Evolutionary conservation across 352 stramenopile genomes (phyloP).

Genomic region (Plasmopara muralis): DNA sequence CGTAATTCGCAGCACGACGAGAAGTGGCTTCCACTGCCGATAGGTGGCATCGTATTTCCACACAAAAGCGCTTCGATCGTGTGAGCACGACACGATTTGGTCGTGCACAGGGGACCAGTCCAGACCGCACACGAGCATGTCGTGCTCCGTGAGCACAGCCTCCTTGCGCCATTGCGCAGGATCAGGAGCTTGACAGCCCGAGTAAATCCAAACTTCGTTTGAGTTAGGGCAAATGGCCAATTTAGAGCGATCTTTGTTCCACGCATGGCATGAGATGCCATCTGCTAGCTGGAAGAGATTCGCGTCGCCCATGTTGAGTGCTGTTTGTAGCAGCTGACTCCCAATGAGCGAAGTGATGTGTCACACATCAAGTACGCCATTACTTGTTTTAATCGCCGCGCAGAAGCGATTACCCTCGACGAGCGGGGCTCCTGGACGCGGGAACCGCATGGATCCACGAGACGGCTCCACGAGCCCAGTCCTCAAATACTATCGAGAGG

Average conservation of each 20-base stretch:
- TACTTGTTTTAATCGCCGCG: constrained; percentile 10
- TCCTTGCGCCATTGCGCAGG: constrained; percentile 79
- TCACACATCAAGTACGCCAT: constrained; percentile 8
- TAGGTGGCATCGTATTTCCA: constrained; percentile 88
- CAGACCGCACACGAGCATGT: constrained; percentile 89
- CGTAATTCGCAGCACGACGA: constrained; percentile 89
- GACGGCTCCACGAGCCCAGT: constrained; percentile 9
- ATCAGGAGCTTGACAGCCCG: constrained; percentile 69
- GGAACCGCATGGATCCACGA: constrained; percentile 21
- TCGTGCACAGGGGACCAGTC: constrained; percentile 92
- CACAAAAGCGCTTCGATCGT: constrained; percentile 93
- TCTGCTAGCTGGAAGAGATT: constrained; percentile 72
- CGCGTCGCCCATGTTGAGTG: constrained; percentile 34
- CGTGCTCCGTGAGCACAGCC: constrained; percentile 85
- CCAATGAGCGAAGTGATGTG: constrained; percentile 4
- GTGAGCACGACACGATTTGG: constrained; percentile 91
- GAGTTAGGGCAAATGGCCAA: constrained; percentile 88
- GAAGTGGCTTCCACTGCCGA: constrained; percentile 86
- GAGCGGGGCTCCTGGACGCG: constrained; percentile 1
- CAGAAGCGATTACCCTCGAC: constrained; percentile 2
- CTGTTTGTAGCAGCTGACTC: constrained; percentile 26
- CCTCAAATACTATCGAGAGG: constrained; percentile 29
- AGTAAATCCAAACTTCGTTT: constrained; percentile 92
- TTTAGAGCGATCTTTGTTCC: constrained; percentile 88
- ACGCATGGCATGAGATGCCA: constrained; percentile 88